Conservation (phyloP, 2,329 filamentous ascomycete genomes). For the Achaetomium macrosporum region DNA sequence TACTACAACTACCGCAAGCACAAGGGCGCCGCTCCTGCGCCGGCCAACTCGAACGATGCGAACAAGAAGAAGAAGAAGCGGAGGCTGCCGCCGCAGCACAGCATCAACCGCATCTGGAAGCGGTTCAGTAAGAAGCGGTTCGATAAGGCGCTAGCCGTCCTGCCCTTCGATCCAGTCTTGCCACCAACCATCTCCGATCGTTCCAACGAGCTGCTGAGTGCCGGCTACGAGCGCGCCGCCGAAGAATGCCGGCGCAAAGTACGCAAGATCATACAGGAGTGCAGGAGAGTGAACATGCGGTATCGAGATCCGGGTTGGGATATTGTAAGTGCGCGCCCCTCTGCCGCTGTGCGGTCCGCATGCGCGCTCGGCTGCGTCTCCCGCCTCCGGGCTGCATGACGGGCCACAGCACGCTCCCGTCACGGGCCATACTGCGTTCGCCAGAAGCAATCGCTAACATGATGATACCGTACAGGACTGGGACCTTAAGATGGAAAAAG, state of each 20-base stretch:
- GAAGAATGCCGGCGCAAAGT: slow-evolving; percentile 60
- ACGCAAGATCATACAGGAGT: slow-evolving; percentile 57
- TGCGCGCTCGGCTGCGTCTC: too few species aligned
- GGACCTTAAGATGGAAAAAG: slow-evolving; percentile 62
- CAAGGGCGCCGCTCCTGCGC: slow-evolving; percentile 19
- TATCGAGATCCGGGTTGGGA: slow-evolving; percentile 64
- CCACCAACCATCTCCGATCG: slow-evolving; percentile 45
- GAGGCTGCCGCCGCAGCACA: slow-evolving; percentile 56
- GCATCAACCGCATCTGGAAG: slow-evolving; percentile 63
- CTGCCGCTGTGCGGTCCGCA: slow-evolving; percentile 28
- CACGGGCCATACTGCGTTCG: too few species aligned
- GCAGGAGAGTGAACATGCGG: slow-evolving; percentile 69
- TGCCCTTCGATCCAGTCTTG: slow-evolving; percentile 57
- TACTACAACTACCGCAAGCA: slow-evolving; percentile 24
- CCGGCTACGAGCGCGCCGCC: slow-evolving; percentile 57
- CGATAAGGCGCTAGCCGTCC: slow-evolving; percentile 58
- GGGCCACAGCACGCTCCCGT: neutral
- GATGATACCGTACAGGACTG: slow-evolving; percentile 42
- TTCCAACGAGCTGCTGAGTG: slow-evolving; percentile 54
- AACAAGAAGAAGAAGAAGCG: slow-evolving; percentile 54
- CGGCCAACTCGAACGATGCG: slow-evolving; percentile 20
- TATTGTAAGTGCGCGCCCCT: slow-evolving; percentile 38
- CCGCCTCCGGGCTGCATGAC: neutral
- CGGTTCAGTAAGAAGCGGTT: slow-evolving; percentile 55
- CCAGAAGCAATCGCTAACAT: too few species aligned